These are phyloP conservation scores for Ogataea trehaloabstinens DNA, from an alignment of 805 yeast genomes.

Conservation along the genomic window DNA sequence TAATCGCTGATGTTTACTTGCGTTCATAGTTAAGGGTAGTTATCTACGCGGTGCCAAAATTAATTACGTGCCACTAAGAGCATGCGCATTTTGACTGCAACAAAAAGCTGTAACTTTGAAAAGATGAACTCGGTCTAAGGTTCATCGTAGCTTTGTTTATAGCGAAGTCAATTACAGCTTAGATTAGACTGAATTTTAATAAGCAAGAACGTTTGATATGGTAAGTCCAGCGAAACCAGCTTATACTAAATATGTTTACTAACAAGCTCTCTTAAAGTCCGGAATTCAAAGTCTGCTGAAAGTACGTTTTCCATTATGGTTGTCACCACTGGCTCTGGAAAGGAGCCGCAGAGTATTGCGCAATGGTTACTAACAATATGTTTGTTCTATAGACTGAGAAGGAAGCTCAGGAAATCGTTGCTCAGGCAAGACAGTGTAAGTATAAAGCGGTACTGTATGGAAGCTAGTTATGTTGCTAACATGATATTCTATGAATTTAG, in stretches of 20 bases:
- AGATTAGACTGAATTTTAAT: too few species aligned
- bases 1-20: too few species aligned
- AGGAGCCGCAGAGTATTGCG: not conserved
- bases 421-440: conserved; percentile 85
- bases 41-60: not conserved
- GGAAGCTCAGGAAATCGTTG: conserved; percentile 94
- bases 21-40: too few species aligned
- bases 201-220: too few species aligned
- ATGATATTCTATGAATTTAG: conserved; percentile 32
- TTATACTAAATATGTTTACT: not conserved
- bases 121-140: too few species aligned
- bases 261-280: conserved; percentile 24
- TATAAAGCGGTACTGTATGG: conserved; percentile 17
- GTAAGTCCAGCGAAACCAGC: not conserved
- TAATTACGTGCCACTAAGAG: not conserved
- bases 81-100: not conserved
- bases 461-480: not conserved
- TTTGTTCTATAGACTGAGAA: conserved; percentile 70
- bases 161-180: too few species aligned
- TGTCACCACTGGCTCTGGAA: too few species aligned
- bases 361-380: not conserved
- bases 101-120: not conserved
- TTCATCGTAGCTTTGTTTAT: not conserved
- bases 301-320: conserved; percentile 33
- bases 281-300: conserved; percentile 72